Conservation (phyloP, 164 flowering plant genomes). For the Stephania cephalantha region DNA sequence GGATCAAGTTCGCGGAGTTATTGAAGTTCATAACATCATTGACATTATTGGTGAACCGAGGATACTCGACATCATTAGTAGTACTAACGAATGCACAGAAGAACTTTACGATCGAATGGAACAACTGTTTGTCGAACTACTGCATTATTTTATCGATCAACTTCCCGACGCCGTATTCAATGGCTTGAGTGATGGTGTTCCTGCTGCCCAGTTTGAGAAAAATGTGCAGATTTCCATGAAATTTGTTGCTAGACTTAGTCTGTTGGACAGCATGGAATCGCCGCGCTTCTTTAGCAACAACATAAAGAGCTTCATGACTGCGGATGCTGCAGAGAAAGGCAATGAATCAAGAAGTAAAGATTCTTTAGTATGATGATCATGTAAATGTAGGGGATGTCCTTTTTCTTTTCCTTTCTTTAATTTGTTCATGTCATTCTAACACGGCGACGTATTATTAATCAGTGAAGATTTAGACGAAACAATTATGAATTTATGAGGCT, state of each 20-base stretch:
- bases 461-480: too few relatives aligned
- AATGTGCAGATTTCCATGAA: not conserved
- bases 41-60: not conserved
- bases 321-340: not conserved
- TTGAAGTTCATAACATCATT: not conserved
- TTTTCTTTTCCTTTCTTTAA: too few relatives aligned
- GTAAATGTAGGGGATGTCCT: too few relatives aligned
- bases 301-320: not conserved
- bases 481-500: too few relatives aligned
- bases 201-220: not conserved
- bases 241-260: not conserved
- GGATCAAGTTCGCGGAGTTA: not conserved
- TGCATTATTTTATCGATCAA: not conserved
- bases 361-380: too few relatives aligned
- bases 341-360: too few relatives aligned
- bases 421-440: too few relatives aligned
- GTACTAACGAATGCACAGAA: not conserved
- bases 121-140: not conserved
- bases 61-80: not conserved
- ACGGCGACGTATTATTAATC: too few relatives aligned
- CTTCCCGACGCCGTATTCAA: constrained; percentile 6
- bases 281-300: not conserved
- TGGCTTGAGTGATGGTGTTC: not conserved
- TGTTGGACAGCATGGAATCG: not conserved
- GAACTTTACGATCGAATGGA: not conserved